Conservation (phyloP, 1,284 basidiomycete genomes). For the Hemileia vastatrix region DNA sequence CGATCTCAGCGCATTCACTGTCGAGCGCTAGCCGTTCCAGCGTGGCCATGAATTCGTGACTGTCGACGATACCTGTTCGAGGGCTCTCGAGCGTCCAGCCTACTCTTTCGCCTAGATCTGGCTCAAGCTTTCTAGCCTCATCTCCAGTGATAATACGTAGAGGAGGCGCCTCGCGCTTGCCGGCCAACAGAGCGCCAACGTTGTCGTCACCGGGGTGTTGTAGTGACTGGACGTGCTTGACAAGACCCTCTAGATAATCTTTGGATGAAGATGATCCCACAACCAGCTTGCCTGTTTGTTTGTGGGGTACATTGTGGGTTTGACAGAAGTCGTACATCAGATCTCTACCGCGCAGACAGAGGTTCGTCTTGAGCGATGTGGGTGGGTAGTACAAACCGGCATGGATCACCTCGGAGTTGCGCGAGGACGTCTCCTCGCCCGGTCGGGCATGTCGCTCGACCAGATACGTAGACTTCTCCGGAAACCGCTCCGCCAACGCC, state of each 20-base stretch:
- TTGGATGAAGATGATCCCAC: slow-evolving; percentile 4
- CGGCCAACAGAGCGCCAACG: background rate
- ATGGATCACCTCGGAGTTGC: slow-evolving; percentile 94
- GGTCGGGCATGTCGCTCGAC: slow-evolving; percentile 70
- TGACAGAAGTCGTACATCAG: slow-evolving; percentile 72
- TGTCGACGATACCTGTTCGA: slow-evolving; percentile 83
- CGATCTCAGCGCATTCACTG: slow-evolving; percentile 62
- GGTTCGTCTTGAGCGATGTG: slow-evolving; percentile 69
- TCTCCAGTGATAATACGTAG: slow-evolving; percentile 58
- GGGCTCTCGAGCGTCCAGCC: slow-evolving; percentile 67
- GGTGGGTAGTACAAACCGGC: slow-evolving; percentile 64
- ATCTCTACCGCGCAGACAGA: slow-evolving; percentile 78
- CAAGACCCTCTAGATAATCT: slow-evolving; percentile 12
- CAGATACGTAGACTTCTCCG: slow-evolving; percentile 65
- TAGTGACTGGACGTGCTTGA: slow-evolving; percentile 1
- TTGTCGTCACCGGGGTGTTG: background rate
- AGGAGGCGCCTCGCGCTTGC: slow-evolving; percentile 45
- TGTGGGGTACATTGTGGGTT: slow-evolving; percentile 57
- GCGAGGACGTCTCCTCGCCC: slow-evolving; percentile 56
- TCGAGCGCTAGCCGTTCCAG: slow-evolving; percentile 45
- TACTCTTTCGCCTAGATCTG: slow-evolving; percentile 64
- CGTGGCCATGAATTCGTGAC: slow-evolving; percentile 52
- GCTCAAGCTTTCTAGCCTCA: slow-evolving; percentile 68
- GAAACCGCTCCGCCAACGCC: slow-evolving; percentile 59
- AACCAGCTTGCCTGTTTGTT: slow-evolving; percentile 63